Evolutionary conservation across 2,329 filamentous ascomycete species (phyloP), one percentile per base, ranked within the genome.

Genomic region (Scedosporium minutisporum): DNA sequence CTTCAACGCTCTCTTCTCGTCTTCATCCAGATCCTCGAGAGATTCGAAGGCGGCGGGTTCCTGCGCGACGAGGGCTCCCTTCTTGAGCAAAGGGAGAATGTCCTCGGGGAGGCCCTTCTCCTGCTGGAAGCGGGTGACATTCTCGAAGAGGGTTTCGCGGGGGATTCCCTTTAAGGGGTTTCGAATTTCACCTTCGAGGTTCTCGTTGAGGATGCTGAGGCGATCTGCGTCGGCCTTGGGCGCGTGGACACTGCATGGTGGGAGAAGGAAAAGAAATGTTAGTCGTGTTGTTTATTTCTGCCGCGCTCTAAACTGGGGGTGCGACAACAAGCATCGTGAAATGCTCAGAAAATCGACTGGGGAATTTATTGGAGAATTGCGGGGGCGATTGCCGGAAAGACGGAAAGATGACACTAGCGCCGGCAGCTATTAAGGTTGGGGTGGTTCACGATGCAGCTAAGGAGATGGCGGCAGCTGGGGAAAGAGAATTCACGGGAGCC

Each of bases 81-180:
- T 73, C 9, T 65, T 57, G 3, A 74, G 68, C 4, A 72, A 60
- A 2, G 81, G 23, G 67, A 80, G 68, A 21, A 81, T 73, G 23
- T 81, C 76, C 42, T 75, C 74, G 1, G 71, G 70, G 3, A 85
- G 71, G 7, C 76, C 76, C 59, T 78, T 77, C n/a, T 79, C 71
- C 3, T 69, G 65, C 53, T 80, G 82, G 69, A 86, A 87, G 0
- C 73, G 69, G 53, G 82, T 76, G 2, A 87, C 84, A 64, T 84
- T 76, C 21, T 73, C 70, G 46, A 87, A 70, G 14, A 88, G 77
- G 61, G 80, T 71, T 1, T 80, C 75, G 29, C 78, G 76, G 1
- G 80, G 75, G 6, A 87, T 76, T 0, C 78, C 81, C 1, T 75
- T 78, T 3, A 88, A 70, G 0, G 74, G 74, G 48, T 87, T 87